phyloP scores from a whole-genome alignment of 2,329 filamentous ascomycete genomes.

The Ophiocordyceps sinensis region DNA sequence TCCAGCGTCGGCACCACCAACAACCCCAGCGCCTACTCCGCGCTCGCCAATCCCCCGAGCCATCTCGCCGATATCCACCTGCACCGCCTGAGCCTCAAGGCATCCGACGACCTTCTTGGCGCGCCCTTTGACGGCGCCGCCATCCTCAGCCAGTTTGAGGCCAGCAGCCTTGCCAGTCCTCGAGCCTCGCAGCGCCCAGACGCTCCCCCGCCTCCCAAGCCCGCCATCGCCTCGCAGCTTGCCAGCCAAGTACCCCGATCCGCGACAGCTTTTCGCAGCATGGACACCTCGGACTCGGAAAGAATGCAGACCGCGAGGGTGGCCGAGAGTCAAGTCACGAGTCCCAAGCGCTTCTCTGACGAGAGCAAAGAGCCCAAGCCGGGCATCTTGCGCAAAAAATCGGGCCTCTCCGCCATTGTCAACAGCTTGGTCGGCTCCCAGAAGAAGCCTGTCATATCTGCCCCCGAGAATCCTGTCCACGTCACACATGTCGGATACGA shows the following conservation, averaged over 20 bases:
- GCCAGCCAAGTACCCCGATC: constrained; percentile 43
- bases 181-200: constrained; percentile 15
- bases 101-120: constrained; percentile 47
- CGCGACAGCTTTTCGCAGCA: constrained; percentile 38
- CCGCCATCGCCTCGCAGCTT: constrained; percentile 37
- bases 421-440: constrained; percentile 72
- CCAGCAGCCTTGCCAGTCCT: constrained; percentile 25
- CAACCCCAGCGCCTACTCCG: constrained; percentile 4
- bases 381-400: constrained; percentile 62
- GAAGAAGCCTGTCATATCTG: constrained; percentile 88
- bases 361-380: constrained; percentile 52
- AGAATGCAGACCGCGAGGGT: constrained; percentile 17
- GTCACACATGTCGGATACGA: constrained; percentile 97
- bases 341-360: constrained; percentile 65
- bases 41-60: constrained; percentile 6
- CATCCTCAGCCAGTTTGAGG: constrained; percentile 46
- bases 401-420: constrained; percentile 77
- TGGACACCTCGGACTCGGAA: constrained; percentile 23
- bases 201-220: constrained; percentile 25
- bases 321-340: constrained; percentile 28
- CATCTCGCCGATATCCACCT: constrained; percentile 8
- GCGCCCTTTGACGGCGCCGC: constrained; percentile 50
- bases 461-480: constrained; percentile 92
- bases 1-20: constrained; percentile 12
- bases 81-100: constrained; percentile 9